Percentiles rank a stretch among this genome's conserved stretches.
These are phyloP conservation scores for Suillus tomentosus DNA, from an alignment of 768 basidiomycete species.

Conservation along the genomic window DNA sequence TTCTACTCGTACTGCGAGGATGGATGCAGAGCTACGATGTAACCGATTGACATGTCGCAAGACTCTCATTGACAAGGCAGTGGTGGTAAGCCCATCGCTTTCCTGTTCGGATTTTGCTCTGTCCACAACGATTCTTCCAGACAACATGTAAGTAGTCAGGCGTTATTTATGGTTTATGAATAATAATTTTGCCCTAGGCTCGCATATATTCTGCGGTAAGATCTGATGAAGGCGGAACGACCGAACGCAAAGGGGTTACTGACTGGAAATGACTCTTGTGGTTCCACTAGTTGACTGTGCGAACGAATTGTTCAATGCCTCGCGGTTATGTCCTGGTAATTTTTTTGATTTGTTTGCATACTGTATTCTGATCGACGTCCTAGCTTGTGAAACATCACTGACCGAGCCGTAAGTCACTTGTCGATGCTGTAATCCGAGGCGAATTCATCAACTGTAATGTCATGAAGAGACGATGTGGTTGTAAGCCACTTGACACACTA, in stretches of 20 bases:
- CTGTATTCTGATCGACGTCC: conserved; percentile 9
- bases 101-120: conserved; percentile 15
- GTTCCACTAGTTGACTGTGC: conserved; percentile 70
- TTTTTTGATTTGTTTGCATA: neutral
- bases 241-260: neutral
- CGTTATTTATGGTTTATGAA: neutral
- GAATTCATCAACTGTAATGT: conserved; percentile 6
- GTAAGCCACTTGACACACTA: conserved; percentile 34
- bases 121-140: conserved; percentile 31
- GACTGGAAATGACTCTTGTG: conserved; percentile 6
- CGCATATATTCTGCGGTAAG: conserved; percentile 84
- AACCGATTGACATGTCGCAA: conserved; percentile 78
- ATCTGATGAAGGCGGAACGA: conserved; percentile 6
- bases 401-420: conserved; percentile 67
- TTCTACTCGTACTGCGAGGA: conserved; percentile 28
- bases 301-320: conserved; percentile 76
- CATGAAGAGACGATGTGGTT: conserved; percentile 59
- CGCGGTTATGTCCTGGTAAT: conserved; percentile 77
- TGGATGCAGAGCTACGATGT: conserved; percentile 80
- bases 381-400: conserved; percentile 80
- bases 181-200: conserved; percentile 48
- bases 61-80: conserved; percentile 72
- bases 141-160: conserved; percentile 52
- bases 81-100: conserved; percentile 61
- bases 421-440: conserved; percentile 7